Evolutionary conservation across 1,284 basidiomycete genomes (phyloP), one percentile per base, ranked within the genome.

Genomic region (Tilletia walkeri): DNA sequence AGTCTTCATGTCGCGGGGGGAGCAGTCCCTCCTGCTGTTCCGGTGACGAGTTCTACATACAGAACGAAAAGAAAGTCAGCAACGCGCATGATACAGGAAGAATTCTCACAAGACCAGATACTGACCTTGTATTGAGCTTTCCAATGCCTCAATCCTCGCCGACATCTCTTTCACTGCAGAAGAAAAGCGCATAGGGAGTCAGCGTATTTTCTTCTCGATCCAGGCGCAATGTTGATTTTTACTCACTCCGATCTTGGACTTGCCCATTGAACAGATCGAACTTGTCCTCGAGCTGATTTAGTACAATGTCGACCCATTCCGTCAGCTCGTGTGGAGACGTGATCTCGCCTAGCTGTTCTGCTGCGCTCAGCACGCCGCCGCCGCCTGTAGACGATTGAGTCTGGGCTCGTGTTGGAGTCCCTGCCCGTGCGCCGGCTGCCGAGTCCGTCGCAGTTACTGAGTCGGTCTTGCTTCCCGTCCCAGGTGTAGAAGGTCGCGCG

Each of bases 131-230:
- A 82, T 82, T 14, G 77, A 79, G 50, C 30, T 70, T 61, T 82
- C 81, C 12, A 82, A 67, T 16, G 80, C 78, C 59, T 82, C 81
- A 68, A 82, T 81, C 30, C 81, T 72, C 12, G 67, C 74, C 38
- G 79, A 77, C 81, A 82, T 82, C 41, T 82, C 81, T 69, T 75
- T 78, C 80, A 82, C 81, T 82, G 73, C 56, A 30, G 30, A 4
- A 34, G 3, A 12, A n/a, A 14, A 4, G 4, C 48, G 48, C 36
- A 14, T 53, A 16, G 34, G 18, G 0, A 14, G 36, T 34, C 12
- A 34, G 34, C 20, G 24, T 7, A 20, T 30, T 20, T 41, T 4
- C 30, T 7, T 20, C 16, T 47, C 14, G 16, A 18, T 4, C 38
- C 16, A n/a, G 30, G 14, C 5, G 20, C 45, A 4, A 6, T n/a